Evolutionary conservation across 805 yeast species (phyloP).

Genomic region (Priceomyces fermenticarens): DNA sequence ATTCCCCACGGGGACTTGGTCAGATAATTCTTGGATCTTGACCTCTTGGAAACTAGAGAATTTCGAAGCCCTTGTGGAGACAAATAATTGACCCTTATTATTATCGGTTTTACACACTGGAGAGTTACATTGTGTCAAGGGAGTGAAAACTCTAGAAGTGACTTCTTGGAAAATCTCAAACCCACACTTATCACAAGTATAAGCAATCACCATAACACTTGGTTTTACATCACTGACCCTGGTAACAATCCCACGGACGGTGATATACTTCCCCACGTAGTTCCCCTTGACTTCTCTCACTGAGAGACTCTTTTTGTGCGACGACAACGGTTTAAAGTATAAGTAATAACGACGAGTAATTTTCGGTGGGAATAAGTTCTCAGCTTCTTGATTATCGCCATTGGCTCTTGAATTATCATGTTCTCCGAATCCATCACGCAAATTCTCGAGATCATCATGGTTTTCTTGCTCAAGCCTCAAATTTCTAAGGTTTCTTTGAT

Average conservation of each 20-base stretch:
- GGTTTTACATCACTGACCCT: conserved; percentile 97
- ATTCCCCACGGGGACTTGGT: conserved; percentile 97
- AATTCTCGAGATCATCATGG: conserved; percentile 54
- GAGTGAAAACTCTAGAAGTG: conserved; percentile 76
- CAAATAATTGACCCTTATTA: conserved; percentile 82
- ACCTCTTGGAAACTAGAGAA: conserved; percentile 95
- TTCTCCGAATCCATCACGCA: conserved; percentile 30
- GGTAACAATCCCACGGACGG: conserved; percentile 91
- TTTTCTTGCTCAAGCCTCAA: conserved; percentile 66
- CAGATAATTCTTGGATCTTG: conserved; percentile 88
- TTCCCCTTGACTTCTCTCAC: conserved; percentile 88
- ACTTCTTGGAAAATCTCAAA: conserved; percentile 96
- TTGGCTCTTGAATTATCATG: conserved; percentile 18
- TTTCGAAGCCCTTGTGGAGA: conserved; percentile 94
- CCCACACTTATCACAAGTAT: conserved; percentile 97
- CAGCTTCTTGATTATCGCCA: conserved; percentile 17
- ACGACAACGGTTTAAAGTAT: conserved; percentile 78
- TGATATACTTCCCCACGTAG: conserved; percentile 80
- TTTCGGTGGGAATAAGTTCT: conserved; percentile 74
- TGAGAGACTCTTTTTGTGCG: conserved; percentile 59
- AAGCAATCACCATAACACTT: conserved; percentile 83
- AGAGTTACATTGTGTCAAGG: conserved; percentile 85
- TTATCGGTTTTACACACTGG: conserved; percentile 73
- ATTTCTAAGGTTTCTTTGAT: conserved; percentile 85
- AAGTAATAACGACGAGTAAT: conserved; percentile 83